Base-by-base conservation (phyloP, 1,284 basidiomycete genomes). In the Rhodotorula sp. region DNA sequence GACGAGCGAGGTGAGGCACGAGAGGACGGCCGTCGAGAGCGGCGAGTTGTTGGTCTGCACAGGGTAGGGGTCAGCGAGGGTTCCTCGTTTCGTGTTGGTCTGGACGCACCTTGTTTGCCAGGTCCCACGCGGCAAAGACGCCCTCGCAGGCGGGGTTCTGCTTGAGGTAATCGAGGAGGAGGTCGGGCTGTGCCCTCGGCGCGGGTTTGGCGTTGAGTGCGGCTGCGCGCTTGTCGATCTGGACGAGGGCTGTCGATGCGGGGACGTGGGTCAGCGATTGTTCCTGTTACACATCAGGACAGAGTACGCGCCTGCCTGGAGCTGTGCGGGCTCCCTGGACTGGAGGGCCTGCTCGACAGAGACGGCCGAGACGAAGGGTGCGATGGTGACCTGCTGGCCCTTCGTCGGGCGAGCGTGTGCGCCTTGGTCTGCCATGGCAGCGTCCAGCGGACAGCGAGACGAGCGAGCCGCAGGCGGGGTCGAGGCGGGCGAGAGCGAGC, bases 21-120 rank as follows among this genome's bases (percentile, higher is more conserved):
- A 64, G 22, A 76, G 64, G 34, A 71, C 70, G n/a, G 70, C 70
- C 32, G 72, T 51, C 15, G 75, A 69, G 29, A 76, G 68, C 9
- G 69, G 72, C 9, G 75, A 72, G 56, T 67, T 72, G 70, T 76
- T 76, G 46, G 67, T 68, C 75, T 75, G 61, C 50, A 27, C 22
- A 17, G 10, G 37, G 7, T 6, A 2, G 36, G 13, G 36, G 27
- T 50, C 21, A 66, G 39, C 10, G 17, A 51, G 32, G 13, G 34
- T 12, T 41, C 10, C 13, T 0, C 3, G 1, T 2, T 12, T 12
- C 17, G 17, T 1, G 21, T 5, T 9, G 27, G 3, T 1, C 0
- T 12, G 4, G 3, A 32, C 65, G n/a, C 9, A 75, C 74, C 67
- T 73, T 75, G 73, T 75, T 70, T 21, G 73, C 73, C 19, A 63